phyloP scores from a whole-genome alignment of 2,329 filamentous ascomycete species.

The Diplodia scrobiculata region DNA sequence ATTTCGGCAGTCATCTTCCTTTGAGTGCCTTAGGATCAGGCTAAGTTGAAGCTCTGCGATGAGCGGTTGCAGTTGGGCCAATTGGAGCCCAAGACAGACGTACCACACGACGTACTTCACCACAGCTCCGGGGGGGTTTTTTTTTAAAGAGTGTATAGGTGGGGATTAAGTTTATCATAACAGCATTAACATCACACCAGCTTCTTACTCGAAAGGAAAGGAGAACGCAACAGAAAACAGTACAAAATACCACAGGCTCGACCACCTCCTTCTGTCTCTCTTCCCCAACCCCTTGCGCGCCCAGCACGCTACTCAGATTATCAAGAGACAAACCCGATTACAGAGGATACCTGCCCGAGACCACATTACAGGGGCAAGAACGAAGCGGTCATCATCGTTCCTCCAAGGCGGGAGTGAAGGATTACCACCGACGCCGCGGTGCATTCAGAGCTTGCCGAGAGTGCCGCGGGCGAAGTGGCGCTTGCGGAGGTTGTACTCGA shows the following conservation, averaged over 20 bases:
- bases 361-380: not conserved
- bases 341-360: constrained; percentile 26
- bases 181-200: constrained; percentile 16
- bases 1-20: not conserved
- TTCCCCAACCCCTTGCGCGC: not conserved
- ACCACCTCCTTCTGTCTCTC: not conserved
- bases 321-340: not conserved
- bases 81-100: not conserved
- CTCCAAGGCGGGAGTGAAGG: not conserved
- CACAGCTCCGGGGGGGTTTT: not conserved
- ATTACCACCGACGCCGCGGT: not conserved
- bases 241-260: not conserved
- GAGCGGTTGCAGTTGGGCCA: too few relatives aligned
- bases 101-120: not conserved
- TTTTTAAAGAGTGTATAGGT: constrained; percentile 28
- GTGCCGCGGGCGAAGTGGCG: constrained; percentile 43
- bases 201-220: not conserved
- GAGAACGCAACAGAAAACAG: constrained; percentile 1
- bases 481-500: constrained; percentile 56
- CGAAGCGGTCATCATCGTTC: constrained; percentile 30
- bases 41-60: not conserved
- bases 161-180: constrained; percentile 28
- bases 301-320: constrained; percentile 23
- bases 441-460: constrained; percentile 38
- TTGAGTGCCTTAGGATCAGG: not conserved